Evolutionary conservation across 441 rosid species (phyloP).

Genomic region (Erodium moschatum): DNA sequence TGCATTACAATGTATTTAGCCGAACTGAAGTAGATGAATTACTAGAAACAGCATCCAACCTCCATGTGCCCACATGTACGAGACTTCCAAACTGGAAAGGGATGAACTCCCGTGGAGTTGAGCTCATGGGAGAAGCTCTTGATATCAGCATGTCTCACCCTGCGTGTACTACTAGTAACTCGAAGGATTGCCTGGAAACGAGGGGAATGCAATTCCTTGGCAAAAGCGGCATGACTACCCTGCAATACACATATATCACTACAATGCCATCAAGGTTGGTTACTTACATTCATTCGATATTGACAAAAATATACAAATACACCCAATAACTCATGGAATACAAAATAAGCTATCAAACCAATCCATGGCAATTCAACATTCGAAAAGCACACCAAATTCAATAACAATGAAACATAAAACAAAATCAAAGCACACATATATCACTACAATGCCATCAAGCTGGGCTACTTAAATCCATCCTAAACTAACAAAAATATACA

Average conservation of each 20-base stretch:
- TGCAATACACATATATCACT: constrained; percentile 20
- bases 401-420: neutral
- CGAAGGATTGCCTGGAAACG: constrained; percentile 79
- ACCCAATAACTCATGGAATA: neutral
- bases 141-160: constrained; percentile 64
- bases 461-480: constrained; percentile 4
- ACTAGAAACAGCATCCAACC: constrained; percentile 27
- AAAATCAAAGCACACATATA: neutral
- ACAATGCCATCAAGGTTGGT: neutral
- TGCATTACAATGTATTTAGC: neutral
- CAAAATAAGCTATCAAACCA: neutral
- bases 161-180: constrained; percentile 60
- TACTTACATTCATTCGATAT: constrained; percentile 3
- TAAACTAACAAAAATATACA: neutral
- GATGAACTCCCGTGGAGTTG: constrained; percentile 89
- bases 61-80: constrained; percentile 89
- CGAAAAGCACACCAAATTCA: neutral
- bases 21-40: neutral
- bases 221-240: constrained; percentile 58
- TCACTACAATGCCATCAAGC: neutral
- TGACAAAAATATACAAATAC: neutral
- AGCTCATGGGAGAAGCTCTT: constrained; percentile 98
- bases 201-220: constrained; percentile 80
- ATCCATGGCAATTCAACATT: neutral
- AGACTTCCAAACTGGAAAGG: constrained; percentile 84